Evolutionary conservation across 305 asterid genomes (phyloP).

Genomic region (Fraxinus platypoda): DNA sequence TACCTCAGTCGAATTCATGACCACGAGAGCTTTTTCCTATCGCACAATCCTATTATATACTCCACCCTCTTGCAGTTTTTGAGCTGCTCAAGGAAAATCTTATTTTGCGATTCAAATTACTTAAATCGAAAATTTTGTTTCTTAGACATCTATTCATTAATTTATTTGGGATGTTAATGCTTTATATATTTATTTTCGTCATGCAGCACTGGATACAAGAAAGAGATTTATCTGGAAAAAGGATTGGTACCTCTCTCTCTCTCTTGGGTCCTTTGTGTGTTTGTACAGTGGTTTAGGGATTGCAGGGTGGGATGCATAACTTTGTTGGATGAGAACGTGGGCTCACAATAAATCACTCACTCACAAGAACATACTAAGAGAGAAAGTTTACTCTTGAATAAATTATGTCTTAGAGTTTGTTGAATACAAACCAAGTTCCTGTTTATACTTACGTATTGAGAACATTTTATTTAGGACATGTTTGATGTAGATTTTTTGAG

Average conservation of each 20-base stretch:
- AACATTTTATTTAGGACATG: not conserved
- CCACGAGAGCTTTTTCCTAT: not conserved
- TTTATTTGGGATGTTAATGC: slow-evolving; percentile 12
- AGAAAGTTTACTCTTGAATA: not conserved
- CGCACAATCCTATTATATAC: not conserved
- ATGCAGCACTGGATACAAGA: slow-evolving; percentile 89
- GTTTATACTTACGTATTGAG: not conserved
- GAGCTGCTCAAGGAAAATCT: slow-evolving; percentile 4
- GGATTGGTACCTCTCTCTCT: slow-evolving; percentile 53
- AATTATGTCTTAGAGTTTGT: not conserved
- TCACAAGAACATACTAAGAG: not conserved
- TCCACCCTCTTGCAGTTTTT: not conserved
- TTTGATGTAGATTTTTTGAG: not conserved
- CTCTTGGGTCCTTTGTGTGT: slow-evolving; percentile 6
- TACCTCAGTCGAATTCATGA: not conserved
- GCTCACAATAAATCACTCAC: not conserved
- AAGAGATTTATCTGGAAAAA: slow-evolving; percentile 75
- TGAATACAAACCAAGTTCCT: not conserved
- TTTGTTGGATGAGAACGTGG: not conserved
- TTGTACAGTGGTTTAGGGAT: not conserved
- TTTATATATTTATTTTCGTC: slow-evolving; percentile 12
- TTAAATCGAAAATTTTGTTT: not conserved
- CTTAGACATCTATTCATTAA: not conserved
- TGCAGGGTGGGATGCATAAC: not conserved
- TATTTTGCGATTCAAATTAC: not conserved